Conservation (phyloP, 1,284 basidiomycete species). For the Sphagnurus paluster region DNA sequence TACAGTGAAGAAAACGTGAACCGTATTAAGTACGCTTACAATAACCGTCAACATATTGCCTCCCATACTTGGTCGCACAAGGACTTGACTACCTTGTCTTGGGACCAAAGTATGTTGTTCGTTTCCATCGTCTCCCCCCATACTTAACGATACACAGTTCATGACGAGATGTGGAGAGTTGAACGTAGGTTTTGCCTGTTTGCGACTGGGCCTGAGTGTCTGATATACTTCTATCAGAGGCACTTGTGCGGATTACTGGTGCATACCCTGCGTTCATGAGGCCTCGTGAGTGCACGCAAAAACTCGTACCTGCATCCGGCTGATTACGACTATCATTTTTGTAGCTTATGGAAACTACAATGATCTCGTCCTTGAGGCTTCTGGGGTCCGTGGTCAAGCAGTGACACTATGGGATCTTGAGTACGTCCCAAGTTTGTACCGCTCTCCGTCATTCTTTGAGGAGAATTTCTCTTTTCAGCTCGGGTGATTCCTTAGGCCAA, state of each 20-base stretch:
- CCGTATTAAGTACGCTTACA: constrained; percentile 35
- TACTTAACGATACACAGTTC: constrained; percentile 17
- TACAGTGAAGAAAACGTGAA: constrained; percentile 38
- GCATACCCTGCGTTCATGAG: constrained; percentile 48
- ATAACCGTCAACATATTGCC: constrained; percentile 48
- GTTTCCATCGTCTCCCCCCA: not conserved
- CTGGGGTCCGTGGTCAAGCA: constrained; percentile 38
- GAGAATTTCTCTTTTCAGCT: constrained; percentile 15
- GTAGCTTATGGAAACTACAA: constrained; percentile 52
- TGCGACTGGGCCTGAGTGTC: not conserved
- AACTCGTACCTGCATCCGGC: not conserved
- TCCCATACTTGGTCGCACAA: constrained; percentile 58
- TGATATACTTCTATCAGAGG: constrained; percentile 28
- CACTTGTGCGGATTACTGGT: constrained; percentile 49
- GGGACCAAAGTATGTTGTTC: constrained; percentile 36
- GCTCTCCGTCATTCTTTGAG: not conserved
- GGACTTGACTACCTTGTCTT: constrained; percentile 42
- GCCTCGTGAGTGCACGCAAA: constrained; percentile 34
- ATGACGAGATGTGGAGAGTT: constrained; percentile 37
- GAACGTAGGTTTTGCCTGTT: constrained; percentile 35
- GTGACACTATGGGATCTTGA: constrained; percentile 47
- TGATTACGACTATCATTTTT: not conserved
- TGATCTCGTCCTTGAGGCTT: constrained; percentile 44
- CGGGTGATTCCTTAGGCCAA: constrained; percentile 34
- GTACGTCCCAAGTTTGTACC: constrained; percentile 23